These are phyloP conservation scores for Hirsutella thompsonii DNA, from an alignment of 2,329 filamentous ascomycete species.

Conservation along the genomic window DNA sequence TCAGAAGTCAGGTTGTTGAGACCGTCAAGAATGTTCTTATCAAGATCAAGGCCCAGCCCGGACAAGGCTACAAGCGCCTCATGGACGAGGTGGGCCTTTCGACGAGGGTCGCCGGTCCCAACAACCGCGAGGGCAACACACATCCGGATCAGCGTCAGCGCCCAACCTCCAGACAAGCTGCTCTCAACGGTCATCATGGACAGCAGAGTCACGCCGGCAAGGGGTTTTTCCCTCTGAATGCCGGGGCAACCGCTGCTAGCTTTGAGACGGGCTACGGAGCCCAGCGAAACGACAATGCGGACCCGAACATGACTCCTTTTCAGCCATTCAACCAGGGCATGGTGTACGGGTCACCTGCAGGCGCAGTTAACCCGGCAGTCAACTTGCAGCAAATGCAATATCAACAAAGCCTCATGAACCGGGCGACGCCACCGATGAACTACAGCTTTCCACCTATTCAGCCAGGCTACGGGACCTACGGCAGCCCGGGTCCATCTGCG, in stretches of 20 bases:
- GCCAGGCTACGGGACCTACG: slow-evolving; percentile 40
- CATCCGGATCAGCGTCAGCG: slow-evolving; percentile 38
- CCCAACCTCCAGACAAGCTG: slow-evolving; percentile 42
- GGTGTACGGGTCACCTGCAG: slow-evolving; percentile 35
- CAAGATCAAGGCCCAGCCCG: slow-evolving; percentile 83
- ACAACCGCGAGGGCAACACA: slow-evolving; percentile 27
- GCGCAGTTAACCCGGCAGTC: slow-evolving; percentile 31
- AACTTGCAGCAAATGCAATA: slow-evolving; percentile 44
- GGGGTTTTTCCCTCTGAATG: slow-evolving; percentile 39
- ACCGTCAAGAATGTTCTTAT: slow-evolving; percentile 83
- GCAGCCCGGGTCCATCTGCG: slow-evolving; percentile 30
- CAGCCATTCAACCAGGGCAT: slow-evolving; percentile 35
- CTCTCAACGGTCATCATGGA: slow-evolving; percentile 27
- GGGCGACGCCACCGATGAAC: slow-evolving; percentile 38
- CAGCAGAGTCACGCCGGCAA: slow-evolving; percentile 28
- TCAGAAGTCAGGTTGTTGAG: slow-evolving; percentile 77
- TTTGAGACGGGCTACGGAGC: slow-evolving; percentile 41
- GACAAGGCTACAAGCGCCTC: slow-evolving; percentile 91
- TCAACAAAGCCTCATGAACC: slow-evolving; percentile 44
- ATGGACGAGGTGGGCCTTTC: slow-evolving; percentile 98
- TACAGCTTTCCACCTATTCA: slow-evolving; percentile 46
- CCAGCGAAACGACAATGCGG: slow-evolving; percentile 39
- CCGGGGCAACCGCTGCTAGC: slow-evolving; percentile 22
- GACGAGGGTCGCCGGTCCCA: slow-evolving; percentile 37
- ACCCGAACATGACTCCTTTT: slow-evolving; percentile 36